Conservation (phyloP, 2,329 filamentous ascomycete species). For the Colletotrichum sp. region DNA sequence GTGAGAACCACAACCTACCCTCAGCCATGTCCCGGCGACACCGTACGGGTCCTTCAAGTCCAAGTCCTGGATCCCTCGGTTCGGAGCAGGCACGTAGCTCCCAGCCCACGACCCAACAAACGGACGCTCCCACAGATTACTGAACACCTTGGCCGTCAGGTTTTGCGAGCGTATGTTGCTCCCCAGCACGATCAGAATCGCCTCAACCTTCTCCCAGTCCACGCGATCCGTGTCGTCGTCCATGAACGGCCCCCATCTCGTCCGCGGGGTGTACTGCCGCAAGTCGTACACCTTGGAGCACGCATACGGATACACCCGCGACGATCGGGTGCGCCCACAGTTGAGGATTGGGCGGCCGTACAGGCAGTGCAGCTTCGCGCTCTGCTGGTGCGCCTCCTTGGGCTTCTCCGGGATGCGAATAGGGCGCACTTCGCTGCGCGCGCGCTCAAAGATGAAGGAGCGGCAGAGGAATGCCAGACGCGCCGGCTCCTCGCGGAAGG, state of each 20-base stretch:
- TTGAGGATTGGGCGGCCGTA: conserved; percentile 64
- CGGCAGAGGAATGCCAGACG: conserved; percentile 65
- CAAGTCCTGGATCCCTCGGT: conserved; percentile 43
- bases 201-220: conserved; percentile 83
- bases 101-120: conserved; percentile 60
- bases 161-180: conserved; percentile 62
- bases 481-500: conserved; percentile 54
- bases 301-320: conserved; percentile 62
- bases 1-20: conserved; percentile 48
- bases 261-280: conserved; percentile 65
- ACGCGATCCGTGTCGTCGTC: conserved; percentile 65
- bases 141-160: conserved; percentile 50
- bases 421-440: conserved; percentile 40
- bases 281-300: conserved; percentile 76
- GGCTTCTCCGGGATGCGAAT: conserved; percentile 11
- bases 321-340: conserved; percentile 36
- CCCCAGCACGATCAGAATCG: conserved; percentile 71
- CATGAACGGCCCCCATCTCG: conserved; percentile 74
- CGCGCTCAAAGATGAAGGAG: conserved; percentile 67
- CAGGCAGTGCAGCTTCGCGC: conserved; percentile 73
- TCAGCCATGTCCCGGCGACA: conserved; percentile 72
- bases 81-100: conserved; percentile 47
- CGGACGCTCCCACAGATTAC: conserved; percentile 56
- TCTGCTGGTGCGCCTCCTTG: conserved; percentile 60
- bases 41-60: conserved; percentile 71